A percentile compares a stretch with the other conserved stretches of the same genome.
Conservation (phyloP, 1,139 yeast genomes). For the Torulaspora globosa region DNA sequence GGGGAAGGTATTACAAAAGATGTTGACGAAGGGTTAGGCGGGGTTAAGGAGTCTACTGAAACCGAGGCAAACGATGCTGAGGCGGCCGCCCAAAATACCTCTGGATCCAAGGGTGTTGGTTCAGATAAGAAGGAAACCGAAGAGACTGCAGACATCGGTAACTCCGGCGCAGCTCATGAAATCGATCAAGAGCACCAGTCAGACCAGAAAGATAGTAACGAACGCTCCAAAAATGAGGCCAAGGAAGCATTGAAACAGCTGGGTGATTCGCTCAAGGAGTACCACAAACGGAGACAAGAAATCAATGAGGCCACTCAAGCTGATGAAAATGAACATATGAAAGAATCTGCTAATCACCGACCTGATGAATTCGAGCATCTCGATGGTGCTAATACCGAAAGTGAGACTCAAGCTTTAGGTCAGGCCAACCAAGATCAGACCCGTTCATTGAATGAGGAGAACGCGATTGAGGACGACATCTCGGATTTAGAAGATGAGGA, state of each 20-base stretch:
- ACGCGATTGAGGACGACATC: conserved; percentile 75
- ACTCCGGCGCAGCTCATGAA: conserved; percentile 60
- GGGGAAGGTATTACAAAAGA: conserved; percentile 32
- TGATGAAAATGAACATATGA: conserved; percentile 43
- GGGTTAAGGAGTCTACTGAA: conserved; percentile 49
- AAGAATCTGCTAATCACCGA: conserved; percentile 55
- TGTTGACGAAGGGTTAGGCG: conserved; percentile 38
- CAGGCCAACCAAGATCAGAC: conserved; percentile 79
- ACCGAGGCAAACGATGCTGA: conserved; percentile 55
- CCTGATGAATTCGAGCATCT: conserved; percentile 92
- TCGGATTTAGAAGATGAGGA: conserved; percentile 38
- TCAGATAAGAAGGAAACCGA: conserved; percentile 64
- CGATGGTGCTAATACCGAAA: conserved; percentile 72
- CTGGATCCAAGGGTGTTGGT: conserved; percentile 73
- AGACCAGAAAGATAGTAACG: conserved; percentile 42
- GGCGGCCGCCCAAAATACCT: conserved; percentile 65
- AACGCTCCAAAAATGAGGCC: conserved; percentile 67
- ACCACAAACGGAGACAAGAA: conserved; percentile 86
- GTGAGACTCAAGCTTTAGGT: conserved; percentile 88
- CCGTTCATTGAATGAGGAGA: conserved; percentile 73
- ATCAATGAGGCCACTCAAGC: conserved; percentile 58
- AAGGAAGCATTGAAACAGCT: conserved; percentile 77
- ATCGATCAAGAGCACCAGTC: conserved; percentile 41
- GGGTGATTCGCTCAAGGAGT: conserved; percentile 88
- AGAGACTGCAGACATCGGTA: conserved; percentile 68